These are phyloP conservation scores for Hirsutella thompsonii DNA, from an alignment of 2,329 filamentous ascomycete species.

Conservation along the genomic window DNA sequence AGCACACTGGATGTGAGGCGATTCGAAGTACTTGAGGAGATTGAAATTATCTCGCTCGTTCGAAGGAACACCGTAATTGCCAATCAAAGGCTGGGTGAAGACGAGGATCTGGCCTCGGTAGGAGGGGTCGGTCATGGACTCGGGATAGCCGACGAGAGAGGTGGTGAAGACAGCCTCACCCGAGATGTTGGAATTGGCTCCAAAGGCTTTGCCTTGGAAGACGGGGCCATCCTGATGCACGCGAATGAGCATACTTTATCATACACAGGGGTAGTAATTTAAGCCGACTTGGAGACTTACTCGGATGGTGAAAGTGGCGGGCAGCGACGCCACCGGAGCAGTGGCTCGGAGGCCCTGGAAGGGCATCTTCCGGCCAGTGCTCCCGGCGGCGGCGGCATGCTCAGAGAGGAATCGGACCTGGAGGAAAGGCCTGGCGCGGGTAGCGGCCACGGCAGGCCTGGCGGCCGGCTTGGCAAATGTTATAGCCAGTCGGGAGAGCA, in stretches of 20 bases:
- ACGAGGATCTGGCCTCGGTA: slow-evolving; percentile 93
- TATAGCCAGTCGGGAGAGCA: slow-evolving; percentile 46
- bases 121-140: slow-evolving; percentile 81
- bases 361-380: slow-evolving; percentile 57
- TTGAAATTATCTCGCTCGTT: slow-evolving; percentile 74
- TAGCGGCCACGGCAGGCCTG: slow-evolving; percentile 24
- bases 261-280: too few species aligned
- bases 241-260: too few species aligned
- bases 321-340: slow-evolving; percentile 41
- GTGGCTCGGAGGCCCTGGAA: slow-evolving; percentile 43
- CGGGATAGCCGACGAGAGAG: slow-evolving; percentile 92
- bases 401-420: slow-evolving; percentile 21
- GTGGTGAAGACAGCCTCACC: slow-evolving; percentile 98
- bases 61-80: slow-evolving; percentile 96
- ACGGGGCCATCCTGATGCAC: slow-evolving; percentile 94
- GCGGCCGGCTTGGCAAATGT: slow-evolving; percentile 40
- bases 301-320: slow-evolving; percentile 87
- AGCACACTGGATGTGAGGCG: slow-evolving; percentile 90
- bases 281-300: slow-evolving; percentile 33
- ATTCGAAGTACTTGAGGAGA: slow-evolving; percentile 95
- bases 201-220: slow-evolving; percentile 93
- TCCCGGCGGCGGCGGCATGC: slow-evolving; percentile 45
- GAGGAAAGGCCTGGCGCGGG: slow-evolving; percentile 25
- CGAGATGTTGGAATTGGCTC: slow-evolving; percentile 90
- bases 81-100: slow-evolving; percentile 95